Base-by-base conservation (phyloP, 768 basidiomycete genomes). In the Termitomyces sp. region DNA sequence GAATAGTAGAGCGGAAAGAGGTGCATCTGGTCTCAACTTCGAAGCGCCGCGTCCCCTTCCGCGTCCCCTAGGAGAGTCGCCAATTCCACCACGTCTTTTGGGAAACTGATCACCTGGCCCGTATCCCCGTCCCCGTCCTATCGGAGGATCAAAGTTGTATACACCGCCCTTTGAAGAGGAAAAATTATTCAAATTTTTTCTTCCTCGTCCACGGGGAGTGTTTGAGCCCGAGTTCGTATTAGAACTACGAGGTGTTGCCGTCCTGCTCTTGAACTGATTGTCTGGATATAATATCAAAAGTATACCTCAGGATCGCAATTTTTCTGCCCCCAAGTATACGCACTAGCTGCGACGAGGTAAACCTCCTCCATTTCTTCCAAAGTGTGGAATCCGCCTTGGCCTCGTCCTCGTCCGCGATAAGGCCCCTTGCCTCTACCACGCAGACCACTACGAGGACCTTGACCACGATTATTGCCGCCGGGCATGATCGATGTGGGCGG, bases 1-100 rank as follows among this genome's bases (percentile, higher is more conserved):
- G 56, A 79, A 75, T 8, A 88, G 70, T 42, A 85, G 62, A 22
- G 72, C 75, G 1, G 86, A 87, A 17, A 87, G 69, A 4, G 84
- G 72, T 2, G 77, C 76, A 45, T 77, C 73, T n/a, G 67, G 62
- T 11, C 70, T 66, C 19, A 70, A 58, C 61, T 68, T 73, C 35
- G 67, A 67, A 14, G 64, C 65, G 10, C 69, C 65, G 11, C 68
- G 67, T 2, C 65, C 69, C 3, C 58, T 54, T n/a, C 61, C 61
- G 3, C 63, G 57, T 21, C 60, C 64, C 26, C 64, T 54, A 14
- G 66, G 58, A 4, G 58, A 61, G 45, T 59, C 56, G 17, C 62
- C 59, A 40, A 60, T 56, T 7, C 62, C 61, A 48, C 59, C 60
- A n/a, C 58, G 59, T 41, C 58, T 61, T 28, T 60, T 57, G 4